A percentile compares a stretch with the other conserved stretches of the same genome.
Conservation (phyloP, 441 rosid genomes). For the Bruguiera hainesii region DNA sequence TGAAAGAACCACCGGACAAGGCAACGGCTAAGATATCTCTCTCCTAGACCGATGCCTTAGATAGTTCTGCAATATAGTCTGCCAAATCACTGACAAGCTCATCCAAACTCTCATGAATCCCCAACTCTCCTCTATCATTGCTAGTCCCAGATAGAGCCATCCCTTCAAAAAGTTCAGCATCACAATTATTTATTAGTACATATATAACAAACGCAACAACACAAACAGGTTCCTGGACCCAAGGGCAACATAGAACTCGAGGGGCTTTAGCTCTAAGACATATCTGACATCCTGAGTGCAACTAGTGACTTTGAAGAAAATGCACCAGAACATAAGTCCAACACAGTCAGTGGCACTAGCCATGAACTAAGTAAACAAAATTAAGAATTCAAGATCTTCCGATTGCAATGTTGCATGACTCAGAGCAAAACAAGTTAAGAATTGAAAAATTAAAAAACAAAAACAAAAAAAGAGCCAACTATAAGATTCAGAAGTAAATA, state of each 20-base stretch:
- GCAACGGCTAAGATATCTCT: conserved; percentile 81
- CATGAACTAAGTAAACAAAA: conserved; percentile 2
- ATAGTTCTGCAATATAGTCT: conserved; percentile 74
- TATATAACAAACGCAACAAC: no score
- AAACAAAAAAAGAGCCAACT: neutral
- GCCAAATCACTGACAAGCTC: conserved; percentile 81
- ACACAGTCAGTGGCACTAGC: neutral
- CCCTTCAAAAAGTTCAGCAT: conserved; percentile 25
- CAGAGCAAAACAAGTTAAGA: neutral
- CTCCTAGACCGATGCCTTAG: conserved; percentile 84
- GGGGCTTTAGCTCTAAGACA: neutral
- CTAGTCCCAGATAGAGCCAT: conserved; percentile 56
- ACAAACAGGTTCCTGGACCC: no score
- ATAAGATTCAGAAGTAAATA: neutral
- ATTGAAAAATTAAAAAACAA: neutral
- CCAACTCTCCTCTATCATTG: conserved; percentile 62
- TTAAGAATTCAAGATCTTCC: conserved; percentile 6
- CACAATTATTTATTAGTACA: conserved; percentile 17
- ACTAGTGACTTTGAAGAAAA: neutral
- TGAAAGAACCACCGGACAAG: conserved; percentile 85
- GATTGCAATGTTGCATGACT: neutral
- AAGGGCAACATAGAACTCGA: no score
- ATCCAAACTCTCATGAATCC: conserved; percentile 70
- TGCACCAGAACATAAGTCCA: neutral
- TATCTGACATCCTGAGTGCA: no score